These are phyloP conservation scores for Verbascum thapsus DNA, from an alignment of 257 asterid species.

Conservation along the genomic window DNA sequence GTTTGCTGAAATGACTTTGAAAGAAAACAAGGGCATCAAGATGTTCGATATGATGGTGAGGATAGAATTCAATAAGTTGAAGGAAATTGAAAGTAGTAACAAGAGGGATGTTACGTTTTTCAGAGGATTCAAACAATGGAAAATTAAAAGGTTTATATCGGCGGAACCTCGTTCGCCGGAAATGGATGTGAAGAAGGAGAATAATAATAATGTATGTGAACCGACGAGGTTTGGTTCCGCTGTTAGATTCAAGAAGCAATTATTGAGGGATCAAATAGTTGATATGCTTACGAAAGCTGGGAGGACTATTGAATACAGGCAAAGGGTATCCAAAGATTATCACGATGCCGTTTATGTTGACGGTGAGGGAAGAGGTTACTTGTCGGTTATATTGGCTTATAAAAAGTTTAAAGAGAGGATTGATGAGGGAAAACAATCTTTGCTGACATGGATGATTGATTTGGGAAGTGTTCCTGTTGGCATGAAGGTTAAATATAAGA, in stretches of 20 bases:
- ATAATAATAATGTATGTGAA: too few species aligned
- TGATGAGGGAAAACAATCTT: conserved; percentile 63
- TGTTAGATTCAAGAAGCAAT: conserved; percentile 70
- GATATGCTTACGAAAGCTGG: conserved; percentile 69
- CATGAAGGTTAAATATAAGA: conserved; percentile 57
- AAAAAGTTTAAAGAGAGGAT: conserved; percentile 59
- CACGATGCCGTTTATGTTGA: conserved; percentile 86
- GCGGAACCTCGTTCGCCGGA: too few species aligned
- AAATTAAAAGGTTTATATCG: too few species aligned
- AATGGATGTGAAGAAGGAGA: too few species aligned
- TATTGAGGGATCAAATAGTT: conserved; percentile 69
- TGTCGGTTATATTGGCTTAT: conserved; percentile 94
- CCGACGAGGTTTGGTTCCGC: too few species aligned
- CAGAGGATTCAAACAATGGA: too few species aligned
- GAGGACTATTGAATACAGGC: conserved; percentile 77
- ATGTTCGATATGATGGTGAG: too few species aligned
- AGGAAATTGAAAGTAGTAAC: too few species aligned
- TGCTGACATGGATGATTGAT: conserved; percentile 92
- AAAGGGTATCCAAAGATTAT: conserved; percentile 57
- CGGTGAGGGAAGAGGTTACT: conserved; percentile 55
- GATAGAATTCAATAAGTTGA: too few species aligned
- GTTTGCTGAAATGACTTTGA: too few species aligned
- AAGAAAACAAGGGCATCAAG: too few species aligned
- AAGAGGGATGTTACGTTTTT: too few species aligned
- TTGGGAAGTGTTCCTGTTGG: conserved; percentile 61